These are phyloP conservation scores for Populus nigra DNA, from an alignment of 345 rosid species.

Conservation along the genomic window DNA sequence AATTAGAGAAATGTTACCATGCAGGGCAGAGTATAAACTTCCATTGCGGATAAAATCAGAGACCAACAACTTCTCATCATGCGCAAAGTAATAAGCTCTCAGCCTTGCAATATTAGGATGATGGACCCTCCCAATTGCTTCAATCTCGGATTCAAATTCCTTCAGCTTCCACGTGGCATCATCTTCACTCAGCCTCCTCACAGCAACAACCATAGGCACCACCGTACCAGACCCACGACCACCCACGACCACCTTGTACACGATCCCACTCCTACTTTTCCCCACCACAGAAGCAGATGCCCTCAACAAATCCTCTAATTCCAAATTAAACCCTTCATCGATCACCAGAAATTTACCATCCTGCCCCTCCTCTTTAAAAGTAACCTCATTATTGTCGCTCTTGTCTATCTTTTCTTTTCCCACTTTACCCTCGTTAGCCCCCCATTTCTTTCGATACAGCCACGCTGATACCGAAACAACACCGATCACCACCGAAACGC, in stretches of 20 bases:
- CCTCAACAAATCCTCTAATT: slow-evolving; percentile 83
- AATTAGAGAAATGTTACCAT: slow-evolving; percentile 45
- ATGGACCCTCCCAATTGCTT: slow-evolving; percentile 60
- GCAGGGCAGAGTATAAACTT: slow-evolving; percentile 70
- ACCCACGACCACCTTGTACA: slow-evolving; percentile 70
- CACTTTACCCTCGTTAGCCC: slow-evolving; percentile 25
- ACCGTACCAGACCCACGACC: slow-evolving; percentile 51
- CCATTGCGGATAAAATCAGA: slow-evolving; percentile 80
- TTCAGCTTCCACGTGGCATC: slow-evolving; percentile 65
- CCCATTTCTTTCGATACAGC: slow-evolving; percentile 51
- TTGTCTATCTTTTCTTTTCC: slow-evolving; percentile 23
- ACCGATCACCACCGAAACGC: slow-evolving; percentile 55
- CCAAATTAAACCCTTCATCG: slow-evolving; percentile 78
- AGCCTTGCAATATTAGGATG: slow-evolving; percentile 81
- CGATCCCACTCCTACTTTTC: slow-evolving; percentile 80
- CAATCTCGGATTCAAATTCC: slow-evolving; percentile 86
- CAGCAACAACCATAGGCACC: slow-evolving; percentile 62
- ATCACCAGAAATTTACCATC: slow-evolving; percentile 62
- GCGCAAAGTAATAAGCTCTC: slow-evolving; percentile 78
- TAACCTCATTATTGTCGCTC: not conserved
- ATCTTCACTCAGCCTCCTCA: slow-evolving; percentile 78
- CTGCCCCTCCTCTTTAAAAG: slow-evolving; percentile 44
- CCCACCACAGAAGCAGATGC: slow-evolving; percentile 94
- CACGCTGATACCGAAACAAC: slow-evolving; percentile 57
- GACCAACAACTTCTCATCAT: slow-evolving; percentile 78